Conservation (phyloP, 768 basidiomycete genomes). For the Fomitopsis serialis region DNA sequence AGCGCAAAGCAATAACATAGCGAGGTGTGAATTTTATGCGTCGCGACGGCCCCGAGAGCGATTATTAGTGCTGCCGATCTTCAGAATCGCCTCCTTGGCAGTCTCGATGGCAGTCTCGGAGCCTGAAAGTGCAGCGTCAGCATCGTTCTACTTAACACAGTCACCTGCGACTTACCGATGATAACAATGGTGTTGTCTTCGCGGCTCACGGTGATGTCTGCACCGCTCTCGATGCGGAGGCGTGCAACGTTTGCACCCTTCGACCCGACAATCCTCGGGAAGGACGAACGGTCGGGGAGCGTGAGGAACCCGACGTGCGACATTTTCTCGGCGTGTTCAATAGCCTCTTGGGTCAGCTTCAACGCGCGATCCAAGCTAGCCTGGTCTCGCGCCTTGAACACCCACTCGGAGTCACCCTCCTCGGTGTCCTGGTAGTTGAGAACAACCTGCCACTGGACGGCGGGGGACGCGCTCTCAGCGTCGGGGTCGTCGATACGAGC, state of each 20-base stretch:
- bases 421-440: slow-evolving; percentile 75
- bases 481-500: slow-evolving; percentile 88
- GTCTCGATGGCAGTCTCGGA: slow-evolving; percentile 58
- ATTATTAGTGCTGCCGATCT: slow-evolving; percentile 31
- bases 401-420: slow-evolving; percentile 84
- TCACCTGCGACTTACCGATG: slow-evolving; percentile 53
- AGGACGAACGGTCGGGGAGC: slow-evolving; percentile 72
- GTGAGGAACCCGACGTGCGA: slow-evolving; percentile 83
- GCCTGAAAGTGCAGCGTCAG: slow-evolving; percentile 36
- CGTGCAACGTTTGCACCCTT: slow-evolving; percentile 90
- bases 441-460: slow-evolving; percentile 70
- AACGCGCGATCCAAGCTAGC: slow-evolving; percentile 74
- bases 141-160: slow-evolving; percentile 1
- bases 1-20: neutral
- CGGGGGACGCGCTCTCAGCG: slow-evolving; percentile 34
- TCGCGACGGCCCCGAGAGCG: slow-evolving; percentile 20
- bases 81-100: slow-evolving; percentile 77
- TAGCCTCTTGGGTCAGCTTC: slow-evolving; percentile 57
- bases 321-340: slow-evolving; percentile 66
- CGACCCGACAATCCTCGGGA: slow-evolving; percentile 90
- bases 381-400: slow-evolving; percentile 75
- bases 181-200: slow-evolving; percentile 86
- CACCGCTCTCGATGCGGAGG: slow-evolving; percentile 82
- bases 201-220: slow-evolving; percentile 87
- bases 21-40: slow-evolving; percentile 2